Conservation (phyloP, 257 asterid species). For the Nicotiana attenuata region DNA sequence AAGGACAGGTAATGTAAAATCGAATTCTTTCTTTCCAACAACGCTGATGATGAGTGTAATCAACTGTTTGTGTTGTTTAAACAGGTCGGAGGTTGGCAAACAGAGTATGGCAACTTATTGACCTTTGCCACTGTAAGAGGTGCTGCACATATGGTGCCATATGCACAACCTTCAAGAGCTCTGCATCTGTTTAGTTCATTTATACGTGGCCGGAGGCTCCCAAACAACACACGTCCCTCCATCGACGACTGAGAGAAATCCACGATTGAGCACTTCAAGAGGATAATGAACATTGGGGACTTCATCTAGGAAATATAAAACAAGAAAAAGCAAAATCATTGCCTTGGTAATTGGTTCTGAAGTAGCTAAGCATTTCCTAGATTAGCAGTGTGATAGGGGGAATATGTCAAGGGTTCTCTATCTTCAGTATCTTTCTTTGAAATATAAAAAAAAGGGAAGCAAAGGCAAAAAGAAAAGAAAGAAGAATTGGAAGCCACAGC, state of each 20-base stretch:
- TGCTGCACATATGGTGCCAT: constrained; percentile 98
- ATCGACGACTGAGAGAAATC: constrained; percentile 20
- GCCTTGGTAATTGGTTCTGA: not conserved
- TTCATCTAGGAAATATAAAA: not conserved
- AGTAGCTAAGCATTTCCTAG: not conserved
- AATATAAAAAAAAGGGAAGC: not conserved
- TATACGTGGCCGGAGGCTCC: constrained; percentile 57
- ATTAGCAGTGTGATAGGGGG: no score
- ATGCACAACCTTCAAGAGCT: constrained; percentile 93
- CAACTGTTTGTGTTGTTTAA: not conserved
- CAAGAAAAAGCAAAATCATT: not conserved
- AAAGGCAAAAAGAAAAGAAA: not conserved
- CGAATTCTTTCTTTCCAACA: not conserved
- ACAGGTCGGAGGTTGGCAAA: constrained; percentile 96
- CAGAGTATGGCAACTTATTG: constrained; percentile 72
- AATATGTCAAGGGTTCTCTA: not conserved
- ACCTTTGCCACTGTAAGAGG: constrained; percentile 94
- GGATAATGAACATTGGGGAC: not conserved
- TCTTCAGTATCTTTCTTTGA: not conserved
- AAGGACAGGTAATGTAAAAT: constrained; percentile 52
- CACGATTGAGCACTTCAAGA: not conserved
- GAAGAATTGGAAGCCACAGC: not conserved
- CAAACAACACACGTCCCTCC: constrained; percentile 59
- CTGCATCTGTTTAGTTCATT: constrained; percentile 74
- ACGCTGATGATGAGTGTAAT: not conserved